Evolutionary conservation across 768 basidiomycete genomes (phyloP).

Genomic region (Pleurotus salmoneostramineus): DNA sequence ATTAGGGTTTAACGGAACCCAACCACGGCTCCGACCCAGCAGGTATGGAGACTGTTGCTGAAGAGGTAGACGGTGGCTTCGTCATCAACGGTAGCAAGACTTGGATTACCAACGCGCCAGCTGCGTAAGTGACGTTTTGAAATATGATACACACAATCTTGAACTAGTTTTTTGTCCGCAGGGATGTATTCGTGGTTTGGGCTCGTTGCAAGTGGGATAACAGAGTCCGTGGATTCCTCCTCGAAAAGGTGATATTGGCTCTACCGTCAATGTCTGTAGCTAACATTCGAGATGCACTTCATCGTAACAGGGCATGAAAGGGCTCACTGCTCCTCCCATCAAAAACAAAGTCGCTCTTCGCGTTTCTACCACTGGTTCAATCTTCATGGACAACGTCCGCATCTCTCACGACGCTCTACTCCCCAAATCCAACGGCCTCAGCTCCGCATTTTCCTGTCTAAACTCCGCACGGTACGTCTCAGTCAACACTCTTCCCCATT

Average conservation of each 20-base stretch:
- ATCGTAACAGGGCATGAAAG: conserved; percentile 61
- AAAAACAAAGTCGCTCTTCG: conserved; percentile 93
- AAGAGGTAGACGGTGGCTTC: conserved; percentile 82
- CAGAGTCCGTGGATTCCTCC: conserved; percentile 84
- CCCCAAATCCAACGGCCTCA: conserved; percentile 72
- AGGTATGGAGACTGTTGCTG: conserved; percentile 95
- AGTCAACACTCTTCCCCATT: neutral
- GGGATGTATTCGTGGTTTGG: conserved; percentile 92
- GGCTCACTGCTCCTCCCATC: conserved; percentile 81
- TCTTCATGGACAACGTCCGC: conserved; percentile 91
- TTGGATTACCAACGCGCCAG: conserved; percentile 94
- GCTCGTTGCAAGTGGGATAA: conserved; percentile 93
- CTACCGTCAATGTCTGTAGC: neutral
- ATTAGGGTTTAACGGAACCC: conserved; percentile 89
- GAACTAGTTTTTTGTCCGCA: conserved; percentile 22
- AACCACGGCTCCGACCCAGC: conserved; percentile 96
- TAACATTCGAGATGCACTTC: neutral
- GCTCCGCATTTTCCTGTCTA: conserved; percentile 87
- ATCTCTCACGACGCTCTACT: conserved; percentile 73
- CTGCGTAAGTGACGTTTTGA: conserved; percentile 55
- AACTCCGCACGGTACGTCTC: conserved; percentile 71
- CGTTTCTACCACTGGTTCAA: conserved; percentile 77
- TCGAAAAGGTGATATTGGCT: conserved; percentile 68
- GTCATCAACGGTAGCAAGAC: conserved; percentile 90
- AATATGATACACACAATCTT: neutral